Base-by-base conservation (phyloP, 305 asterid genomes). In the Fraxinus greggii region DNA sequence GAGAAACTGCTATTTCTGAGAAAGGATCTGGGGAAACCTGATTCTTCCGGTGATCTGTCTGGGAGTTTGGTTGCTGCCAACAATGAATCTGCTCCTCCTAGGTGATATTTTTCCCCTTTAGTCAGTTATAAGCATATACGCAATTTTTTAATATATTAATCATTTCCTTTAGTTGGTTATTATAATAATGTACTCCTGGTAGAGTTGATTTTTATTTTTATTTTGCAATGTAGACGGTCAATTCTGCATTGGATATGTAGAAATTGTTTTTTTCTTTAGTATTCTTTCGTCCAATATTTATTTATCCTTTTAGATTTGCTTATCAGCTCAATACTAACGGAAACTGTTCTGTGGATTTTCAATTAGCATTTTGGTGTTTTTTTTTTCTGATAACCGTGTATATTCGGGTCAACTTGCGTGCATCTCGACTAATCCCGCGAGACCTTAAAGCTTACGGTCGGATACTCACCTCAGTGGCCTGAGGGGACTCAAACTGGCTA, bases 11-110 rank as follows among this genome's bases (percentile, higher is more conserved):
- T 90, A 67, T 80, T 54, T 76, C 81, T 77, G 32, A 82, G 83
- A 70, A 89, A 82, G 76, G 93, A 89, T 72, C 83, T 84, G 77
- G 93, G 89, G 56, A 89, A 83, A 78, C 88, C 86, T 59, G 89
- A 89, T 83, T 40, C 85, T 59, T 83, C 90, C 23, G 85, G 86
- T 51, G 87, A 84, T 85, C 81, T 83, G 45, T 78, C 90, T 69
- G 84, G 86, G 85, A 84, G 82, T 73, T 84, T 80, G 28, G 85
- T 73, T 24, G 85, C 89, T 29, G 85, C 83, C 84, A 88, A 78
- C 54, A 88, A 85, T 77, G 95, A 86, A 48, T 81, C 94, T 79
- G 82, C 88, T 90, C 89, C 84, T 82, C 88, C 90, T 79, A 92
- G 98, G 98, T 88, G 78, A 75, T 82, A 80, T 51, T 65, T 79